Conservation (phyloP, 1,284 basidiomycete species). For the Meira nashicola region DNA sequence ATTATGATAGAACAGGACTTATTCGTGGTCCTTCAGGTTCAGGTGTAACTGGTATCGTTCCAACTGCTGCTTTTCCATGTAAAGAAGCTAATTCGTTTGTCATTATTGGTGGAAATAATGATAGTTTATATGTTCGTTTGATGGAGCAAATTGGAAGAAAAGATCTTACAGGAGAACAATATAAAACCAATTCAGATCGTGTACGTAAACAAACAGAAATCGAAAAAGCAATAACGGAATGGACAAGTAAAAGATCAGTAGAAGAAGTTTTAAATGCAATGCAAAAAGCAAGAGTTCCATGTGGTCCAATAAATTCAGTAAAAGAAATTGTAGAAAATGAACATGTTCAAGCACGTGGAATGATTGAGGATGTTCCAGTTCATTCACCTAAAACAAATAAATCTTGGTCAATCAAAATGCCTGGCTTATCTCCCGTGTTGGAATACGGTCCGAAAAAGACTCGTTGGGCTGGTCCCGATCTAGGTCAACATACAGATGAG, state of each 20-base stretch:
- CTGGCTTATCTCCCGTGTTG: constrained; percentile 6
- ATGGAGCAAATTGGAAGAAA: constrained; percentile 8
- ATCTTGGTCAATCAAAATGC: constrained; percentile 4
- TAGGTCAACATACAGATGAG: constrained; percentile 8
- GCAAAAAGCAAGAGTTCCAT: constrained; percentile 11
- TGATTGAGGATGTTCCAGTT: constrained; percentile 6
- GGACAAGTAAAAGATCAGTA: constrained; percentile 6
- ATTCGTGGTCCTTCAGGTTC: constrained; percentile 9
- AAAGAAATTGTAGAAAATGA: constrained; percentile 1
- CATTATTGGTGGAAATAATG: constrained; percentile 9
- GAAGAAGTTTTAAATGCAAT: constrained; percentile 9
- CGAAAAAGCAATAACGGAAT: constrained; percentile 5
- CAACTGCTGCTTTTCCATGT: constrained; percentile 4
- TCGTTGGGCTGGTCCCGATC: constrained; percentile 5
- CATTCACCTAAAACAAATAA: neutral
- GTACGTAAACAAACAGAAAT: constrained; percentile 7
- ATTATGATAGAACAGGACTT: constrained; percentile 5
- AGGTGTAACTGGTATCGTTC: constrained; percentile 13
- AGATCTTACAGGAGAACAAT: constrained; percentile 1
- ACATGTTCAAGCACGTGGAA: constrained; percentile 7
- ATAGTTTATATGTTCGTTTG: constrained; percentile 5
- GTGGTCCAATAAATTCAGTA: constrained; percentile 1
- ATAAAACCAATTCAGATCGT: constrained; percentile 5
- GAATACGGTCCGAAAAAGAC: neutral
- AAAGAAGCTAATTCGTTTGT: constrained; percentile 2